Evolutionary conservation across 805 yeast genomes (phyloP).

Genomic region (Cyberlindnera euphorbiae): DNA sequence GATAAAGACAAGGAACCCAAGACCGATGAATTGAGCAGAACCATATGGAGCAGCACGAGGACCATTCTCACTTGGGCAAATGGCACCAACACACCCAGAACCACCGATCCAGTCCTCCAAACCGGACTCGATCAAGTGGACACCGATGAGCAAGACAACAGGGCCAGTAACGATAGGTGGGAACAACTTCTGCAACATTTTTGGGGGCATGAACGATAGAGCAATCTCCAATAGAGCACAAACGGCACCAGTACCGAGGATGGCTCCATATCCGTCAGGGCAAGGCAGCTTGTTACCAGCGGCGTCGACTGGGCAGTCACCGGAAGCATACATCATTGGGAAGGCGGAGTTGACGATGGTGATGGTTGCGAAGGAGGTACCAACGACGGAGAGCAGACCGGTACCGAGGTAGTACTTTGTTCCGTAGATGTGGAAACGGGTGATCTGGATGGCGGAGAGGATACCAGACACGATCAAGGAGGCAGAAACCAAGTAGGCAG

Average conservation of each 20-base stretch:
- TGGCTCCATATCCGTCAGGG: constrained; percentile 87
- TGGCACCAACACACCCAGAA: constrained; percentile 46
- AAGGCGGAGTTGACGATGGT: constrained; percentile 71
- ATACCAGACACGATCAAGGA: constrained; percentile 68
- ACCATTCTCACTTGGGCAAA: constrained; percentile 47
- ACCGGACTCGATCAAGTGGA: constrained; percentile 62
- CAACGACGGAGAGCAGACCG: constrained; percentile 85
- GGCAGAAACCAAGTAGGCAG: constrained; percentile 67
- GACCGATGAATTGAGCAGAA: constrained; percentile 78
- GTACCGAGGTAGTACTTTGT: constrained; percentile 83
- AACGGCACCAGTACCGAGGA: constrained; percentile 72
- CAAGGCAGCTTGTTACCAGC: constrained; percentile 72
- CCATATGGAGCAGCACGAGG: constrained; percentile 75
- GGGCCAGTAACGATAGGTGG: constrained; percentile 95
- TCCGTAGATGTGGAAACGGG: constrained; percentile 68
- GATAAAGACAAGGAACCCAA: constrained; percentile 78
- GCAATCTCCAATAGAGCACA: constrained; percentile 73
- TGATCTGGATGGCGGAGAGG: constrained; percentile 69
- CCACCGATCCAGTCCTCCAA: constrained; percentile 90
- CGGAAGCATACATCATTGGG: constrained; percentile 74
- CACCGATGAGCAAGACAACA: constrained; percentile 81
- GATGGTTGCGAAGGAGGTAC: constrained; percentile 86
- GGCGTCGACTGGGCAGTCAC: constrained; percentile 56
- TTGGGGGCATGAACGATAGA: constrained; percentile 75
- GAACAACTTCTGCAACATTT: constrained; percentile 61